phyloP scores from a whole-genome alignment of 1,284 basidiomycete species.

The Xerocomus nothofagi region DNA sequence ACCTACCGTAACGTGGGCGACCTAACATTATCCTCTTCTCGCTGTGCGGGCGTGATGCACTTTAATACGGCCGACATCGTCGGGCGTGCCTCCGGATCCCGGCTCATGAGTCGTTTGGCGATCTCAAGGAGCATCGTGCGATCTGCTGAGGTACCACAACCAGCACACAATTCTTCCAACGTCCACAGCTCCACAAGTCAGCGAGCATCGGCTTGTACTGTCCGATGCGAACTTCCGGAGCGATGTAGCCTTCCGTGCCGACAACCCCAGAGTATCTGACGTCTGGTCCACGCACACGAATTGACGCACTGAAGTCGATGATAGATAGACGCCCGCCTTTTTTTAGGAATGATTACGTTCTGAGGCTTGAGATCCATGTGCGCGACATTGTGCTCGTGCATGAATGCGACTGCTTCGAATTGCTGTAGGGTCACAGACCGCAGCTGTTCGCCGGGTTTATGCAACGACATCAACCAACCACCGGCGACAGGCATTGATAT shows the following conservation, averaged over 20 bases:
- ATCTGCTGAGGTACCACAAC: not conserved
- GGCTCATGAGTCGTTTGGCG: not conserved
- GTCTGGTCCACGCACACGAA: not conserved
- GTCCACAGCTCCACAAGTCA: constrained; percentile 8
- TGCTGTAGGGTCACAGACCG: constrained; percentile 10
- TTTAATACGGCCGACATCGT: constrained; percentile 1
- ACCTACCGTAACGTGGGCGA: not conserved
- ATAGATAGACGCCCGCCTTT: not conserved
- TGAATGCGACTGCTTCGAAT: constrained; percentile 10
- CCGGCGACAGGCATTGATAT: not conserved
- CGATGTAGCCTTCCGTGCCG: constrained; percentile 5
- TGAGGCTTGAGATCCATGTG: not conserved
- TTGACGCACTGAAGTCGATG: not conserved
- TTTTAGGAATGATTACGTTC: not conserved
- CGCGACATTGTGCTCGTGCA: constrained; percentile 8
- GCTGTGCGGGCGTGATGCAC: not conserved
- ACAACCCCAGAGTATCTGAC: not conserved
- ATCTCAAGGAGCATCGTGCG: not conserved
- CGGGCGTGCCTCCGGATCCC: not conserved
- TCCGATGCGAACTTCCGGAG: constrained; percentile 5
- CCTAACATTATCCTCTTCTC: not conserved
- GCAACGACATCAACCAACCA: not conserved
- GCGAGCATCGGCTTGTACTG: constrained; percentile 5
- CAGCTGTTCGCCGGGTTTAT: not conserved
- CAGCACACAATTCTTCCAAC: not conserved